Conservation (phyloP, 345 rosid genomes). For the Eucalyptus grandis region DNA sequence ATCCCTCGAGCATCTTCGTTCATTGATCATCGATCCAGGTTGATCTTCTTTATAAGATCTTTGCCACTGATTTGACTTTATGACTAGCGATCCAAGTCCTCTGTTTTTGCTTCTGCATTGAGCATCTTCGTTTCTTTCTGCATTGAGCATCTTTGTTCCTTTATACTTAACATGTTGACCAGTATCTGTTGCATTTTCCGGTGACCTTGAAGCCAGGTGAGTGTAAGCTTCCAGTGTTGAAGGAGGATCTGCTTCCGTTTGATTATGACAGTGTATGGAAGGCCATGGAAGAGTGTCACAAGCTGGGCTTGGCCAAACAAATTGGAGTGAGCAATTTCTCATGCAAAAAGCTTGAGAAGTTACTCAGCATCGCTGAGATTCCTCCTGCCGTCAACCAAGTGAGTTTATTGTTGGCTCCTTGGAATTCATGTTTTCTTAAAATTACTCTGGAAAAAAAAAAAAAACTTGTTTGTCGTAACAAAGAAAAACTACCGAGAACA, state of each 20-base stretch:
- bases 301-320: not conserved
- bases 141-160: too few species aligned
- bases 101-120: too few species aligned
- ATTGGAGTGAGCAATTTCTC: not conserved
- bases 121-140: too few species aligned
- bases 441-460: not conserved
- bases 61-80: too few species aligned
- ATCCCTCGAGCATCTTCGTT: too few species aligned
- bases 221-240: not conserved
- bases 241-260: conserved; percentile 1
- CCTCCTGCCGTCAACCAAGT: not conserved
- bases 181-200: conserved; percentile 17
- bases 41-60: too few species aligned
- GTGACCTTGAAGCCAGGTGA: not conserved
- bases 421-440: not conserved
- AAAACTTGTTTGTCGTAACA: accelerated
- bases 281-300: not conserved
- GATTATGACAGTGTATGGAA: not conserved
- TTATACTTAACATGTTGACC: not conserved
- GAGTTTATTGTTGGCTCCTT: not conserved
- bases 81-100: too few species aligned
- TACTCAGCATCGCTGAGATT: not conserved
- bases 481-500: not conserved
- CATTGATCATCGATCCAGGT: too few species aligned
- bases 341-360: not conserved